Evolutionary conservation across 2,329 filamentous ascomycete species (phyloP), one percentile per base, ranked within the genome.

Genomic region (Xylariaceae sp.): DNA sequence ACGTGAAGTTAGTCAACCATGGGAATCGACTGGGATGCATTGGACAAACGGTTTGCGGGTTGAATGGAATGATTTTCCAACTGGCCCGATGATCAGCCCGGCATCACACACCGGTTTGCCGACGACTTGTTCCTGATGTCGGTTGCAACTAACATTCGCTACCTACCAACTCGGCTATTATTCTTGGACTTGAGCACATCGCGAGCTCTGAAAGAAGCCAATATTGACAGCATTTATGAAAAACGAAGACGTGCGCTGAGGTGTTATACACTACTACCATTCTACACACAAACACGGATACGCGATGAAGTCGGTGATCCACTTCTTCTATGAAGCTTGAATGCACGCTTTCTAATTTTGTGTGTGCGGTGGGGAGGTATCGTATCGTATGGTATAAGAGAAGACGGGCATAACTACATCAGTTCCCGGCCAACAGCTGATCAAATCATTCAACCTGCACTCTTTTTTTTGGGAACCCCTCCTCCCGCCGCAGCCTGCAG

Each of bases 401-500:
- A 37, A 37, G 32, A 37, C 7, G 32, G 32, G 32, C 32, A 37
- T 37, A 37, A 12, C 32, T 37, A 16, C 32, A 4, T 37, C 37
- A 41, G 23, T 44, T 47, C 16, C n/a, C 40, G 40, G 40, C 23
- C 20, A 32, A 19, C 41, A 46, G 52, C 48, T 51, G 45, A 43
- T 53, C 57, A 56, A n/a, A 50, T 55, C 52, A 48, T 54, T n/a
- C 51, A 47, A 52, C 51, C 47, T 51, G 37, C 26, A 43, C 49
- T 48, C 44, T 50, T 40, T 47, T 48, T 53, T 42, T 48, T 52
- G 45, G 47, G 53, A 56, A 53, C 44, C 50, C 49, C 40, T 48
- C 57, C 60, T 48, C 57, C 60, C 57, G 57, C 50, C 52, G 50
- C 56, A 41, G 60, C 57, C 26, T 64, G 56, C 59, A 57, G 52